Percentiles rank a stretch among this genome's conserved stretches.
Conservation (phyloP, 371 early-diverging fungal genomes). For the Actinomucor elegans region DNA sequence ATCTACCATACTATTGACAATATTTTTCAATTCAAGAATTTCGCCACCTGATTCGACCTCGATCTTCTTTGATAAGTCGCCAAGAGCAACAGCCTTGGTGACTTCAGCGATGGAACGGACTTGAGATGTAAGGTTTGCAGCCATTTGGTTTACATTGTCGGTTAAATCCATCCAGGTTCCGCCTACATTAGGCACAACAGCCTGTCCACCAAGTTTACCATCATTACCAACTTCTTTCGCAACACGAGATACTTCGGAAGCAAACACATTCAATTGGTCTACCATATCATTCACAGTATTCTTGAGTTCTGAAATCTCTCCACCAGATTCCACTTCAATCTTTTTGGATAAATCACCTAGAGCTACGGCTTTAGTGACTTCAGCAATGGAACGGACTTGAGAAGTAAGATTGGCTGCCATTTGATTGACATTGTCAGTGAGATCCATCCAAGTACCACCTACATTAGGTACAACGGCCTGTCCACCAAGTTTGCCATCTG, state of each 20-base stretch:
- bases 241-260: slow-evolving; percentile 58
- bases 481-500: slow-evolving; percentile 61
- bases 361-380: slow-evolving; percentile 36
- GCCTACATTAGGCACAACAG: slow-evolving; percentile 53
- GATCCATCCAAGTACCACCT: slow-evolving; percentile 60
- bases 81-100: slow-evolving; percentile 57
- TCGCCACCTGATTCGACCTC: slow-evolving; percentile 24
- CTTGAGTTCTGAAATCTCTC: slow-evolving; percentile 50
- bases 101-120: slow-evolving; percentile 60
- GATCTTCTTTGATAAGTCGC: slow-evolving; percentile 50
- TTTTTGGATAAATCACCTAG: slow-evolving; percentile 41
- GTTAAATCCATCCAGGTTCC: slow-evolving; percentile 69
- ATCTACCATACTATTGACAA: slow-evolving; percentile 24
- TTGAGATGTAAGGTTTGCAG: slow-evolving; percentile 58
- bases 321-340: slow-evolving; percentile 38
- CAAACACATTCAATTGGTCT: slow-evolving; percentile 54
- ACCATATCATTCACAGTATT: slow-evolving; percentile 53
- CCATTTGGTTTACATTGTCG: slow-evolving; percentile 64
- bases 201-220: slow-evolving; percentile 61
- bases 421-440: slow-evolving; percentile 63
- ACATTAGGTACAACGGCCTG: slow-evolving; percentile 57
- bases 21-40: slow-evolving; percentile 20
- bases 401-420: slow-evolving; percentile 46
- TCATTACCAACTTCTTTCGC: slow-evolving; percentile 58
- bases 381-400: slow-evolving; percentile 42